Evolutionary conservation across 2,329 filamentous ascomycete species (phyloP).

Genomic region (Chaetomium strumarium): DNA sequence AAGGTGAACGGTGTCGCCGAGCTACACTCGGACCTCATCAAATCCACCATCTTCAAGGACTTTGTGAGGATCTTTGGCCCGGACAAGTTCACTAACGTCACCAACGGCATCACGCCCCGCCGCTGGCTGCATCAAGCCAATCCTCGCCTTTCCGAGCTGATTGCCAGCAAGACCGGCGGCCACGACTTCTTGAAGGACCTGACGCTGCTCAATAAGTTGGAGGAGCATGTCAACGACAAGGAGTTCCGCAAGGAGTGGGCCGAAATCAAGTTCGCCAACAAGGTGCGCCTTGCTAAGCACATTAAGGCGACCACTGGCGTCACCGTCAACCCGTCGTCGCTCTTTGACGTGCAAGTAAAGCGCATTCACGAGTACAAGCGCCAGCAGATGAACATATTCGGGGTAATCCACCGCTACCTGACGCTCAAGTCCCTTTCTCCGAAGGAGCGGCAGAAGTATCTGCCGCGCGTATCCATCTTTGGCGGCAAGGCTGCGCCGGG

Average conservation of each 20-base stretch:
- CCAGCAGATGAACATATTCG: constrained; percentile 98
- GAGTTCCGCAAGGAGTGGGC: constrained; percentile 91
- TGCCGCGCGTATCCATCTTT: constrained; percentile 89
- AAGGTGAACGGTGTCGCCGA: constrained; percentile 99
- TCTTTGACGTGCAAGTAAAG: constrained; percentile 98
- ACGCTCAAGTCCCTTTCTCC: constrained; percentile 78
- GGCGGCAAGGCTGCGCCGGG: constrained; percentile 96
- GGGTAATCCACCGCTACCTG: constrained; percentile 91
- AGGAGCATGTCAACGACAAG: constrained; percentile 77
- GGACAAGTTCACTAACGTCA: constrained; percentile 98
- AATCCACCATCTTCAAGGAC: constrained; percentile 99
- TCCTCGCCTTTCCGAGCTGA: constrained; percentile 82
- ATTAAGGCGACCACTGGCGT: constrained; percentile 79
- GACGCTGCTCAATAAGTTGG: constrained; percentile 78
- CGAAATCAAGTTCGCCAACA: constrained; percentile 95
- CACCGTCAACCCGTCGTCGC: constrained; percentile 74
- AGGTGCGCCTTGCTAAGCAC: constrained; percentile 82
- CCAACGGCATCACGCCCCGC: constrained; percentile 93
- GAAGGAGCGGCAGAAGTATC: constrained; percentile 78
- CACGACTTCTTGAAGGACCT: constrained; percentile 86
- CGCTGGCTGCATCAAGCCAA: constrained; percentile 98
- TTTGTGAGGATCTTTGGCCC: constrained; percentile 92
- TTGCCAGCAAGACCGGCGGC: constrained; percentile 80
- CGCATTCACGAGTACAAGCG: constrained; percentile 99
- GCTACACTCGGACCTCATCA: constrained; percentile 94